phyloP scores from a whole-genome alignment of 805 yeast species.

The Ogataea neopini region DNA sequence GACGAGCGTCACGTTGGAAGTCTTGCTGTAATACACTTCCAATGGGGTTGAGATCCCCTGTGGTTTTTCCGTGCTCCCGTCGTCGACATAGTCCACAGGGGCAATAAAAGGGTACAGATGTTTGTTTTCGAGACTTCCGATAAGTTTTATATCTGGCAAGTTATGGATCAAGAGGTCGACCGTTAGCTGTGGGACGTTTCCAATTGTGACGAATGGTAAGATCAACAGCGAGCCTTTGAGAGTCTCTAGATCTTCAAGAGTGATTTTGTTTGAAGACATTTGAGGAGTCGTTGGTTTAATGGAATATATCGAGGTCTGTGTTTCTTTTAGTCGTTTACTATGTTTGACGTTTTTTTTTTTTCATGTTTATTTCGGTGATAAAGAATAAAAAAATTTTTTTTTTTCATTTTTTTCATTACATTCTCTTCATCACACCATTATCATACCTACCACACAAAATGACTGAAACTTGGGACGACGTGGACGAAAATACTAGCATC shows the following conservation, averaged over 20 bases:
- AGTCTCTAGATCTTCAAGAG: conserved; percentile 26
- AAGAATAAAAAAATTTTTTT: conserved; percentile 5
- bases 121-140: conserved; percentile 58
- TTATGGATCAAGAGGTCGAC: conserved; percentile 72
- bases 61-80: conserved; percentile 42
- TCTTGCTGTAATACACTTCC: conserved; percentile 57
- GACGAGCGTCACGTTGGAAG: conserved; percentile 51
- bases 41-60: conserved; percentile 45
- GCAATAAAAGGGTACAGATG: conserved; percentile 81
- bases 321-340: too few relatives aligned
- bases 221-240: conserved; percentile 47
- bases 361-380: conserved; percentile 13
- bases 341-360: not conserved
- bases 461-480: conserved; percentile 24
- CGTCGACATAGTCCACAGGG: conserved; percentile 56
- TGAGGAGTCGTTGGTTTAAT: not conserved
- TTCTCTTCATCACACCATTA: not conserved
- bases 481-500: conserved; percentile 38
- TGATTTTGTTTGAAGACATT: conserved; percentile 24
- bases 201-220: conserved; percentile 81
- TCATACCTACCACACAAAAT: conserved; percentile 3
- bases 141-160: conserved; percentile 46
- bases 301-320: too few relatives aligned
- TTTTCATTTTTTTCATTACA: not conserved
- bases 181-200: conserved; percentile 86